A percentile compares a stretch with the other conserved stretches of the same genome.
Conservation (phyloP, 805 yeast species). For the Yarrowia bubula region DNA sequence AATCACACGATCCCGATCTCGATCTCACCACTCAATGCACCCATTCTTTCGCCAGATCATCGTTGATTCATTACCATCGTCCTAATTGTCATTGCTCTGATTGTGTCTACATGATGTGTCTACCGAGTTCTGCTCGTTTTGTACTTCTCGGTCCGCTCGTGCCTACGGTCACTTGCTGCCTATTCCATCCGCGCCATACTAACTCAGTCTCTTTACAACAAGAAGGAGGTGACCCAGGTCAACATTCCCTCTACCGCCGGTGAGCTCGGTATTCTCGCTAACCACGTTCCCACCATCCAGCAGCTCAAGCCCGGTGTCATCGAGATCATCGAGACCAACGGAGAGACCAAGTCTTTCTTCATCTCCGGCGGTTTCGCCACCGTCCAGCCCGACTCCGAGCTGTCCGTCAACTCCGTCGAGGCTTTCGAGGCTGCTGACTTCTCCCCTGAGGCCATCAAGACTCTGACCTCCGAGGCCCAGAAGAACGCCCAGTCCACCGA, state of each 20-base stretch:
- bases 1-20: neutral
- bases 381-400: conserved; percentile 88
- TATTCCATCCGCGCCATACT: neutral
- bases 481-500: conserved; percentile 80
- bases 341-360: conserved; percentile 74
- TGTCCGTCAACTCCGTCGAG: conserved; percentile 90
- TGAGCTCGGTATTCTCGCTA: conserved; percentile 93
- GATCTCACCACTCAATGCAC: too few species aligned
- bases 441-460: conserved; percentile 72
- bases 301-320: conserved; percentile 95
- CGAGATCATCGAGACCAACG: conserved; percentile 79
- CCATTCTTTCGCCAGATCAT: too few species aligned
- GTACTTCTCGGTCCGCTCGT: too few species aligned
- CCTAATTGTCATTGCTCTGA: too few species aligned
- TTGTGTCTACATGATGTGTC: too few species aligned
- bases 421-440: conserved; percentile 90
- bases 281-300: conserved; percentile 96
- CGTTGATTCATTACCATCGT: too few species aligned
- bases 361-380: conserved; percentile 96
- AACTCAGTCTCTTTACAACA: conserved; percentile 38
- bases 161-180: too few species aligned
- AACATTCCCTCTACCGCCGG: conserved; percentile 95
- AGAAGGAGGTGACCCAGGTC: conserved; percentile 59
- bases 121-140: too few species aligned
- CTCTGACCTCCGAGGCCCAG: conserved; percentile 87